These are phyloP conservation scores for Pseudocercospora pini-densiflorae DNA, from an alignment of 2,329 filamentous ascomycete genomes.

Conservation along the genomic window DNA sequence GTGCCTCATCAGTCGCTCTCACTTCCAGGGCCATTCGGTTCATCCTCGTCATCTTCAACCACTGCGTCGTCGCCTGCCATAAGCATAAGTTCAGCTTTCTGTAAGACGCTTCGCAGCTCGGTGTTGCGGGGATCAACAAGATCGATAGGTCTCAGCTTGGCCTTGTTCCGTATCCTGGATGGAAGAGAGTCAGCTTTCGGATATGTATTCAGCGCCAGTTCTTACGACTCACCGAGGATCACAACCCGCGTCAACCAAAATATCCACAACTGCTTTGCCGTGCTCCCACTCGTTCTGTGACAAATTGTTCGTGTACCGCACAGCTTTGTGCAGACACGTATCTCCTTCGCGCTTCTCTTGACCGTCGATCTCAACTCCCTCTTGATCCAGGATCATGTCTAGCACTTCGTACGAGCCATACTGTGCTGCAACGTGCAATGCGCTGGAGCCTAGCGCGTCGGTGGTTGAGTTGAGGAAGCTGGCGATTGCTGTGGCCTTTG, in stretches of 20 bases:
- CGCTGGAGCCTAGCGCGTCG: slow-evolving; percentile 84
- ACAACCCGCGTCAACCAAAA: slow-evolving; percentile 81
- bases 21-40: slow-evolving; percentile 48
- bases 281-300: slow-evolving; percentile 66
- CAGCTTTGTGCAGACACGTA: slow-evolving; percentile 78
- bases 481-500: slow-evolving; percentile 66
- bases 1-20: slow-evolving; percentile 49
- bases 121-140: slow-evolving; percentile 74
- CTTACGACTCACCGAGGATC: slow-evolving; percentile 54
- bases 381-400: slow-evolving; percentile 80
- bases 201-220: background rate
- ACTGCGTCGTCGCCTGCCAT: slow-evolving; percentile 54
- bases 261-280: slow-evolving; percentile 70
- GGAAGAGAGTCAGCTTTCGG: slow-evolving; percentile 9
- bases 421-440: slow-evolving; percentile 85
- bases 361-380: slow-evolving; percentile 83
- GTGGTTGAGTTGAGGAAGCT: slow-evolving; percentile 82
- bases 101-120: slow-evolving; percentile 65
- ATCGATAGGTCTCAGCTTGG: slow-evolving; percentile 71
- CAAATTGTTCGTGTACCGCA: slow-evolving; percentile 75
- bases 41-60: slow-evolving; percentile 52
- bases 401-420: slow-evolving; percentile 87
- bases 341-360: slow-evolving; percentile 72
- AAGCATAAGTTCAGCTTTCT: slow-evolving; percentile 71
- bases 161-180: slow-evolving; percentile 67